Conservation (phyloP, 2,329 filamentous ascomycete species). For the Pseudogymnoascus sp. region DNA sequence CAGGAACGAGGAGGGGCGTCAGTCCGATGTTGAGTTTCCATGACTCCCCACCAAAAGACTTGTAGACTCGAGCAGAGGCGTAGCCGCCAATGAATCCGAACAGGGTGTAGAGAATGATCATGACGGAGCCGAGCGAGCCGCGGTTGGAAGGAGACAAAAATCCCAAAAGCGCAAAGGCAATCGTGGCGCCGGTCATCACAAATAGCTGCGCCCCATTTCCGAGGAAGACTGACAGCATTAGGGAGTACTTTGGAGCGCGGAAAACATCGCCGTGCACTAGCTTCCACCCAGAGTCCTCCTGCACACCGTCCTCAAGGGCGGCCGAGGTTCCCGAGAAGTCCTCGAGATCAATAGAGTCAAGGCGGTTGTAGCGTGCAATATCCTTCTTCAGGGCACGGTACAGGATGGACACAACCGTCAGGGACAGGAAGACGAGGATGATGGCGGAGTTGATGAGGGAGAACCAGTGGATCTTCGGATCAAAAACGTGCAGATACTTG, state of each 20-base stretch:
- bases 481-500: conserved; percentile 95
- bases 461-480: conserved; percentile 99
- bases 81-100: conserved; percentile 93
- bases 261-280: conserved; percentile 97
- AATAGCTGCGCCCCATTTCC: conserved; percentile 95
- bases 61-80: conserved; percentile 84
- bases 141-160: conserved; percentile 95
- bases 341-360: conserved; percentile 85
- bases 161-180: conserved; percentile 85
- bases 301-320: conserved; percentile 80
- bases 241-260: conserved; percentile 73
- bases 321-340: conserved; percentile 75
- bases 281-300: conserved; percentile 98
- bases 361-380: conserved; percentile 90
- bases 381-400: conserved; percentile 86
- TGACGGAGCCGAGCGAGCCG: conserved; percentile 86
- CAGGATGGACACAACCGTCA: conserved; percentile 89
- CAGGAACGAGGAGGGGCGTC: conserved; percentile 80
- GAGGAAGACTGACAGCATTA: conserved; percentile 79
- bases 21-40: conserved; percentile 93
- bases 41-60: conserved; percentile 81
- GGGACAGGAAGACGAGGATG: conserved; percentile 84
- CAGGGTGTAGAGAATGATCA: conserved; percentile 87
- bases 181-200: conserved; percentile 93
- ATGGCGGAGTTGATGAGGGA: conserved; percentile 93